Conservation (phyloP, 1,284 basidiomycete species). For the Termitomyces sp. region DNA sequence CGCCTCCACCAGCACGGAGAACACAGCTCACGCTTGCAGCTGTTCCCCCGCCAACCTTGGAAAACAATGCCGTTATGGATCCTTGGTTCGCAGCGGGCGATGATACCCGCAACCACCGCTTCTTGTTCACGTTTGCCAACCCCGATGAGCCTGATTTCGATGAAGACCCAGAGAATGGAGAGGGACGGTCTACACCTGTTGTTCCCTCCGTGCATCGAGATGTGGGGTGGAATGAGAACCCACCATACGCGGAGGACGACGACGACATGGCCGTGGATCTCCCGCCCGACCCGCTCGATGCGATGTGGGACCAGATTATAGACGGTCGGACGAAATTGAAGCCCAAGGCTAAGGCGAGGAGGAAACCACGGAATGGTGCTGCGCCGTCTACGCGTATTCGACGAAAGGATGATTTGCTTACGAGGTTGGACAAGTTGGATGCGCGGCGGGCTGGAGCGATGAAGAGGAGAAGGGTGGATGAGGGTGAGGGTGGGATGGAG, state of each 20-base stretch:
- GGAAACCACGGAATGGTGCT: background rate
- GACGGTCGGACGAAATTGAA: background rate
- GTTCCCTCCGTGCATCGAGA: no score
- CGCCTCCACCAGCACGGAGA: background rate
- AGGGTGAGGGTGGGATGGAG: no score
- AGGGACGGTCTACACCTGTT: no score
- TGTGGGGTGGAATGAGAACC: no score
- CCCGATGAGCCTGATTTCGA: background rate
- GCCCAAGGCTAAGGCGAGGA: background rate
- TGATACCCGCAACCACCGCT: background rate
- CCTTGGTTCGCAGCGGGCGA: background rate
- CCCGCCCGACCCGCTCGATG: slow-evolving; percentile 1
- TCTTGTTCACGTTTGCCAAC: background rate
- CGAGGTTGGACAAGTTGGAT: background rate
- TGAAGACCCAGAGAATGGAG: no score
- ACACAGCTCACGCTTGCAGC: background rate
- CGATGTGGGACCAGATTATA: slow-evolving; percentile 7
- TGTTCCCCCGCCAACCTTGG: no score
- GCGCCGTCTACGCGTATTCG: background rate
- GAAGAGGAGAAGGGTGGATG: background rate
- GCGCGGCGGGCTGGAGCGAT: background rate
- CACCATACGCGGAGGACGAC: background rate
- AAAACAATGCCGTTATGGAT: background rate
- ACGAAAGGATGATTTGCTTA: background rate
- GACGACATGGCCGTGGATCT: background rate